A percentile compares a stretch with the other conserved stretches of the same genome.
These are phyloP conservation scores for Chenopodium suecicum DNA, from an alignment of 148 eudicot genomes.

Conservation along the genomic window DNA sequence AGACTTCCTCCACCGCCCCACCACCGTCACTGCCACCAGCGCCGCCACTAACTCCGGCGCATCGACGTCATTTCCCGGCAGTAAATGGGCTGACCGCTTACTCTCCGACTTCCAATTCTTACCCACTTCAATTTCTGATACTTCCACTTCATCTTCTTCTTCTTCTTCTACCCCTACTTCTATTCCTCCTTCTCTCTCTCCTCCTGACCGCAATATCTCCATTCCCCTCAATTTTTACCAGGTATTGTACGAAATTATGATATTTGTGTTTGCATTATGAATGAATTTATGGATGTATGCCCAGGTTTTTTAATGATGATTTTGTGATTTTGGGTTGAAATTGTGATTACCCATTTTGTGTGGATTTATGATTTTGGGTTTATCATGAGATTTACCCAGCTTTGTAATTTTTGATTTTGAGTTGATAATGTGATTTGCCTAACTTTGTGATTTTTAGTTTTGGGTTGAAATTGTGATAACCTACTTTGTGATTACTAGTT, in stretches of 20 bases:
- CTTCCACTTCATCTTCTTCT: not conserved
- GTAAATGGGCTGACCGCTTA: slow-evolving; percentile 96
- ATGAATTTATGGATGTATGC: no score
- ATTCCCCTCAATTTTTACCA: slow-evolving; percentile 83
- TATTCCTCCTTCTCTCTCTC: slow-evolving; percentile 55
- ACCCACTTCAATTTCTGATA: slow-evolving; percentile 38
- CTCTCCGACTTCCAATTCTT: slow-evolving; percentile 87
- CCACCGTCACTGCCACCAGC: slow-evolving; percentile 14
- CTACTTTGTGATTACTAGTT: not conserved
- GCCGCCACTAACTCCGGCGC: slow-evolving; percentile 23
- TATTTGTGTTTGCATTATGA: not conserved
- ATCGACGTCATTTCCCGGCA: slow-evolving; percentile 44
- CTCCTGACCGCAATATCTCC: slow-evolving; percentile 70
- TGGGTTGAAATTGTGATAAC: not conserved
- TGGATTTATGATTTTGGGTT: not conserved
- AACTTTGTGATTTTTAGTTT: not conserved
- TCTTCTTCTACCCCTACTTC: slow-evolving; percentile 35
- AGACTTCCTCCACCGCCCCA: slow-evolving; percentile 4
- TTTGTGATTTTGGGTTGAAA: not conserved
- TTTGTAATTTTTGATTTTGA: not conserved
- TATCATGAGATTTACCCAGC: not conserved
- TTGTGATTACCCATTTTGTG: not conserved
- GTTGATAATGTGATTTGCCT: not conserved
- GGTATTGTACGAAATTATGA: slow-evolving; percentile 6
- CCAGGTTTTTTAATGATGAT: not conserved